Evolutionary conservation across 1,284 basidiomycete species (phyloP), one percentile per base, ranked within the genome.

Genomic region (Microbotryomycetes sp.): DNA sequence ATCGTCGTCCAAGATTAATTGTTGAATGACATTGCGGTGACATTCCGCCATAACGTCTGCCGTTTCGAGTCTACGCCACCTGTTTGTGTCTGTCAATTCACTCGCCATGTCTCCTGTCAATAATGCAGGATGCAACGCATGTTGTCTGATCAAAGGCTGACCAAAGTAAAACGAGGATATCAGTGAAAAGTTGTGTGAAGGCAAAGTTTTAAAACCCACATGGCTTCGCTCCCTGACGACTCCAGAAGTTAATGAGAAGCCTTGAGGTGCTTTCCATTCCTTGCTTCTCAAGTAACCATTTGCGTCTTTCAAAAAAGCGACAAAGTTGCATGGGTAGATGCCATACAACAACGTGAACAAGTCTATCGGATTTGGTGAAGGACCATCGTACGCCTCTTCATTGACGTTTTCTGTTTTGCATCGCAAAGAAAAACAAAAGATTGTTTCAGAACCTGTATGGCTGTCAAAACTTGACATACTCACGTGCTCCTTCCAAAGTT

Each of bases 311-410:
- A 92, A 74, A 74, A 92, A 92, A 62, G 80, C 80, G 60, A 92
- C 78, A 51, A 86, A 78, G 77, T 91, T 91, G 78, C 85, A 87
- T 2, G 90, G 90, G 75, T 88, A 93, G 57, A 93, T 81, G 70
- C 89, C 92, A 76, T 92, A 93, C 67, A 93, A 78, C 59, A 83
- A 80, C 6, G 86, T 86, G 77, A 91, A 92, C 45, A 77, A 71
- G 26, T 65, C 59, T 19, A 67, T 57, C 2, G 74, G 71, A 47
- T 75, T 69, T 23, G 75, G 74, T 6, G 61, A 47, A 2, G 46
- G 6, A 6, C 47, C 60, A n/a, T 62, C 63, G 52, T 53, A 49
- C 2, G 53, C 50, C 0, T 63, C 60, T 9, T 60, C 58, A 23
- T 31, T 36, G 15, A 26, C 7, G 1, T 52, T 42, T 12, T 42